Evolutionary conservation across 1,284 basidiomycete species (phyloP), one percentile per base, ranked within the genome.

Genomic region (Heterobasidion parviporum): DNA sequence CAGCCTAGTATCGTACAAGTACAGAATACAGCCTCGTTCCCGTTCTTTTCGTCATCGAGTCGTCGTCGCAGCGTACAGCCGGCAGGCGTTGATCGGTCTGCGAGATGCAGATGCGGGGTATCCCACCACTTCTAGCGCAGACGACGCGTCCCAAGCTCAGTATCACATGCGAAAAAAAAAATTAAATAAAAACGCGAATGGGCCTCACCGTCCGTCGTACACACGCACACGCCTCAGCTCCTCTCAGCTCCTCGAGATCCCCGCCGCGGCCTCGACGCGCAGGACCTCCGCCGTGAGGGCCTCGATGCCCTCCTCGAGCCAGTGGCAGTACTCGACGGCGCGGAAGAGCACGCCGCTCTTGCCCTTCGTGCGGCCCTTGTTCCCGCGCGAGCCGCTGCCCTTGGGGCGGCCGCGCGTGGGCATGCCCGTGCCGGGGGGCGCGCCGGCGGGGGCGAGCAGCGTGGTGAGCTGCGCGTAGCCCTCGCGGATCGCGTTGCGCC

Each of bases 401-500:
- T 89, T 90, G 48, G 87, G 88, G 35, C 89, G 72, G 1, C 88
- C 88, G 50, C 88, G 73, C 2, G 87, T 85, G 7, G 89, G 88
- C 80, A 91, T 82, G 18, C 81, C 82, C 36, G 86, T 78, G 3
- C 79, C 76, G 35, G 82, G 78, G 12, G 71, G 70, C 2, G 81
- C 78, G 5, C 85, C 85, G 7, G 84, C 81, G 20, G 88, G 86
- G 0, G 90, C 85, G 53, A 93, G 81, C 33, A 93, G 75, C 0
- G 83, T 72, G 38, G 90, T 92, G 46, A 94, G 73, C 64, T 90
- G 83, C 12, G 92, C 87, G 71, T 94, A 94, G 9, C 91, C 92
- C 60, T 92, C 87, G 38, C 92, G 83, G 62, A 94, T 94, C 50
- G 91, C 89, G 59, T 93, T 92, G 2, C 92, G 81, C 2, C 92